A percentile compares a stretch with the other conserved stretches of the same genome.
Conservation (phyloP, 2,329 filamentous ascomycete genomes). For the Calonectria montana region DNA sequence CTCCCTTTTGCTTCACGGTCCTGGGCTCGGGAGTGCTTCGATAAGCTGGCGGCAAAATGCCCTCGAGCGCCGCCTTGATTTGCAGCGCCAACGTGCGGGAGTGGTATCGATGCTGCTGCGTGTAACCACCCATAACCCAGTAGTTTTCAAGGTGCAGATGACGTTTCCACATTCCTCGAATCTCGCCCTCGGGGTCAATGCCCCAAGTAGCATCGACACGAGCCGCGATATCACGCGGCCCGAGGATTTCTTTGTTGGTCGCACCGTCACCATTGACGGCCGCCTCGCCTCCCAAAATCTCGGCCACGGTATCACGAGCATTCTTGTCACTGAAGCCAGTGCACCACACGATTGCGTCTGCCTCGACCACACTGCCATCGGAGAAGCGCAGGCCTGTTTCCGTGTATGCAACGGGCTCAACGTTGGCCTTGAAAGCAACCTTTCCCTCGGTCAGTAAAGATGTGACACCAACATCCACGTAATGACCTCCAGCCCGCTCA, state of each 20-base stretch:
- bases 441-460: constrained; percentile 12
- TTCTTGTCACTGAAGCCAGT: constrained; percentile 28
- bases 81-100: constrained; percentile 30
- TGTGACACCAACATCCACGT: constrained; percentile 26
- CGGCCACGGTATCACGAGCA: not conserved
- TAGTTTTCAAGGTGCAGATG: constrained; percentile 28
- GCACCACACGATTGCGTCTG: constrained; percentile 30
- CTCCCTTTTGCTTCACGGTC: not conserved
- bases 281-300: not conserved
- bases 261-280: not conserved
- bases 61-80: constrained; percentile 30
- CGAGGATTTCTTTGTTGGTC: not conserved
- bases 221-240: constrained; percentile 4
- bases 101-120: constrained; percentile 31
- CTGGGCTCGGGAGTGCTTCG: not conserved
- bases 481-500: constrained; percentile 24
- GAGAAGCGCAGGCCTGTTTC: constrained; percentile 21
- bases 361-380: constrained; percentile 2
- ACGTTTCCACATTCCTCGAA: constrained; percentile 35
- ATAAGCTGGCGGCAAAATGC: constrained; percentile 27
- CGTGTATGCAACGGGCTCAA: constrained; percentile 13
- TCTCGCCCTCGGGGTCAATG: constrained; percentile 27
- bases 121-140: constrained; percentile 32
- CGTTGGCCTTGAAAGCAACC: constrained; percentile 15
- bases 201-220: constrained; percentile 29